Conservation (phyloP, 345 rosid genomes). For the Rhodomyrtus tomentosa region DNA sequence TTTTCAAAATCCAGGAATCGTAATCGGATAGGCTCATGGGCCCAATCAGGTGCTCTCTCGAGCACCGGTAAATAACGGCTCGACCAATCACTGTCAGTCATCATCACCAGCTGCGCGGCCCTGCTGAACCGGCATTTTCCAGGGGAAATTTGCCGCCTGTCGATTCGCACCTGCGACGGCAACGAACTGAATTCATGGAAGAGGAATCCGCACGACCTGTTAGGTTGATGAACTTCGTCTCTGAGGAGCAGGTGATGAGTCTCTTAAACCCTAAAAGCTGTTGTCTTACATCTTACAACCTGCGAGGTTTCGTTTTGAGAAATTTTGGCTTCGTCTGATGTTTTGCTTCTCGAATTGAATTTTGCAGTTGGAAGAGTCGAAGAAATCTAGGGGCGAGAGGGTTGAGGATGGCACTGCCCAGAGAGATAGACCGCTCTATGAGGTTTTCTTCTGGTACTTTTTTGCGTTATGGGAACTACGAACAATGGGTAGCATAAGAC, state of each 20-base stretch:
- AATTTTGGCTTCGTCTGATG: neutral
- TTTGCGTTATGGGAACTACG: neutral
- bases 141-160: neutral
- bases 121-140: neutral
- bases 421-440: constrained; percentile 79
- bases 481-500: neutral
- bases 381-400: constrained; percentile 80
- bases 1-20: neutral
- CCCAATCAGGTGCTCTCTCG: neutral
- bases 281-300: neutral
- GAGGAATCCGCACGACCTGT: constrained; percentile 50
- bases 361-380: constrained; percentile 67
- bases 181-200: constrained; percentile 25
- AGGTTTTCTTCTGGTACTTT: constrained; percentile 23
- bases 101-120: neutral
- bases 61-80: neutral
- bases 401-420: constrained; percentile 94
- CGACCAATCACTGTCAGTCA: neutral
- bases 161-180: neutral
- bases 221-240: constrained; percentile 76
- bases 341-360: neutral
- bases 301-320: neutral
- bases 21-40: neutral
- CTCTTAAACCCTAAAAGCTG: neutral
- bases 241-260: constrained; percentile 66